Evolutionary conservation across 768 basidiomycete species (phyloP), one percentile per base, ranked within the genome.

Genomic region (Bullera alba): DNA sequence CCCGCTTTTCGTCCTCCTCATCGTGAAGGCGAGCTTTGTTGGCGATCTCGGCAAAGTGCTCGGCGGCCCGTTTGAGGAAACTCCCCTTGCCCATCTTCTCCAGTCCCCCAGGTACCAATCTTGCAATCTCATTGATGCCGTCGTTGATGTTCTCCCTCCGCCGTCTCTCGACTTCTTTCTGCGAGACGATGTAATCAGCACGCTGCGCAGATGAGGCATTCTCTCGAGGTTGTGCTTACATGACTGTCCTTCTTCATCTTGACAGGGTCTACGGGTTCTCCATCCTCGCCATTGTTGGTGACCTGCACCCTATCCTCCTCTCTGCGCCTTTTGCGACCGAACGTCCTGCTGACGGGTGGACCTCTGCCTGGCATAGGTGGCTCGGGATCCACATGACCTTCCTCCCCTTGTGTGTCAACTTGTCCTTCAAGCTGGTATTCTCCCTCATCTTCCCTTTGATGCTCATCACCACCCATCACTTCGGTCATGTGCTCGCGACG

Each of bases 101-200:
- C 86, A 87, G 83, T 23, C 83, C 86, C 58, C 83, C 86, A 3
- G 92, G 92, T 8, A 96, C 84, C 59, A 92, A 86, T 0, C 83
- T 80, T 0, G 86, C 85, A 15, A 97, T 83, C 61, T 87, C 85
- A 65, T 86, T 89, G 75, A 99, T 95, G 0, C 92, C 92, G 56
- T 92, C 86, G 73, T 93, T 95, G 75, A 99, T 96, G 60, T 90
- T 90, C 16, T 91, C 91, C 41, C 93, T 79, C 46, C 93, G 84
- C 30, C 89, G 82, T 46, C 93, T 85, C 72, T 99, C 93, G 12
- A 97, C 91, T 75, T 96, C 91, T 87, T 96, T 96, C 92, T 96
- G 75, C 45, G 8, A 10, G 12, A 84, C 76, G 17, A 27, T 17
- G 29, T 44, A 17, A 48, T 41, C 19, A 3, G 14, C 3, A 16